A percentile compares a stretch with the other conserved stretches of the same genome.
These are phyloP conservation scores for Pilasporangium apinafurcum DNA, from an alignment of 352 stramenopile species.

Conservation along the genomic window DNA sequence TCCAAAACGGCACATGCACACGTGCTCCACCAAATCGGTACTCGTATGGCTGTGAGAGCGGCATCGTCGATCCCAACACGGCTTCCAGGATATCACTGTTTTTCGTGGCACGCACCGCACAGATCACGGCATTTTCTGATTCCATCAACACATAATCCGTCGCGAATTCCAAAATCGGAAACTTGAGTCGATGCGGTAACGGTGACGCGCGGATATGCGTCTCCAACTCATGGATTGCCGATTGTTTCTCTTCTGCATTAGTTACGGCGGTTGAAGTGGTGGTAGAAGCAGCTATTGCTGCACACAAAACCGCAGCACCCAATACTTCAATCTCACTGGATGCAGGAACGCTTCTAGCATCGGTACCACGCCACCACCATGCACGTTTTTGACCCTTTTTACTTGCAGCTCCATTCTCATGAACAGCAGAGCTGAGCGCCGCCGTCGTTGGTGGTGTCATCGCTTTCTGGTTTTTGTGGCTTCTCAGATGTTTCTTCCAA, in stretches of 20 bases:
- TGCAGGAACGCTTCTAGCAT: too few species aligned
- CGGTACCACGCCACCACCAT: constrained; percentile 53
- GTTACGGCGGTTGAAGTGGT: constrained; percentile 9
- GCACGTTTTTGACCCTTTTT: too few species aligned
- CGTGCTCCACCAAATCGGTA: constrained; percentile 69
- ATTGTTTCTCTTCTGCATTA: constrained; percentile 5
- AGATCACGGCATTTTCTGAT: constrained; percentile 53
- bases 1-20: constrained; percentile 79
- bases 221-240: constrained; percentile 34
- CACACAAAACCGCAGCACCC: constrained; percentile 71
- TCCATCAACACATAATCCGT: constrained; percentile 57
- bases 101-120: constrained; percentile 54
- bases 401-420: too few species aligned
- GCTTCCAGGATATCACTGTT: constrained; percentile 58
- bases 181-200: constrained; percentile 51
- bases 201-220: constrained; percentile 54
- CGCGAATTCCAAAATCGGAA: constrained; percentile 46
- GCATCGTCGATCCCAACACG: constrained; percentile 60
- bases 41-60: constrained; percentile 53
- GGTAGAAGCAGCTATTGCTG: constrained; percentile 28
- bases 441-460: too few species aligned
- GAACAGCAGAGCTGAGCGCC: too few species aligned
- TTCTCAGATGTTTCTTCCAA: too few species aligned
- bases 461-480: too few species aligned
- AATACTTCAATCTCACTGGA: constrained; percentile 68